Evolutionary conservation across 352 stramenopile species (phyloP).

Genomic region (Globisporangium spiculum): DNA sequence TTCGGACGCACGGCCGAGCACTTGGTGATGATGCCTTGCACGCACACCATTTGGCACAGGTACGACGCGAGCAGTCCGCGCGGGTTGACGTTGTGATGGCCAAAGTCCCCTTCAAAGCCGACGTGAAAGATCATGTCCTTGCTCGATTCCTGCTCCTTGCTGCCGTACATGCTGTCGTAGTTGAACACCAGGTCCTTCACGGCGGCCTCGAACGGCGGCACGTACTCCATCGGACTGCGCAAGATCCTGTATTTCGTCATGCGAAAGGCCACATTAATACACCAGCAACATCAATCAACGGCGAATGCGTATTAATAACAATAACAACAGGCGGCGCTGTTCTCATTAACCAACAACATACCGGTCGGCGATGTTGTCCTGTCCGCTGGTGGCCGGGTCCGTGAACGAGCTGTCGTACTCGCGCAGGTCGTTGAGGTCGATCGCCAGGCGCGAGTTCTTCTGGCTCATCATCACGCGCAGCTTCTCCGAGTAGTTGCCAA

Average conservation of each 20-base stretch:
- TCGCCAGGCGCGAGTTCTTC: constrained; percentile 65
- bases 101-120: constrained; percentile 93
- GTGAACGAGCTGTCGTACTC: constrained; percentile 88
- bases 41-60: constrained; percentile 95
- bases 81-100: constrained; percentile 91
- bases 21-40: constrained; percentile 99
- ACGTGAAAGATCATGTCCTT: constrained; percentile 87
- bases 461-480: constrained; percentile 81
- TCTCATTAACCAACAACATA: neutral
- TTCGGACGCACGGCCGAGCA: constrained; percentile 97
- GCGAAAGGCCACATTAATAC: neutral
- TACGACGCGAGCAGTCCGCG: constrained; percentile 89
- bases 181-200: constrained; percentile 83
- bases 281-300: neutral
- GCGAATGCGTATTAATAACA: neutral
- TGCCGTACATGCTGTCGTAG: constrained; percentile 74
- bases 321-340: neutral
- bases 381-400: constrained; percentile 41
- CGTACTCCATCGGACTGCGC: constrained; percentile 78
- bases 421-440: constrained; percentile 90
- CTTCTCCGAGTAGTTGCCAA: constrained; percentile 79
- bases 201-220: constrained; percentile 81
- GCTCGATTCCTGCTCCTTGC: constrained; percentile 63
- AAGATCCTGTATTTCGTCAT: constrained; percentile 36
- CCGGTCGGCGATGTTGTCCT: constrained; percentile 78